A percentile compares a stretch with the other conserved stretches of the same genome.
phyloP scores from a whole-genome alignment of 768 basidiomycete species.

The Mycena latifolia region DNA sequence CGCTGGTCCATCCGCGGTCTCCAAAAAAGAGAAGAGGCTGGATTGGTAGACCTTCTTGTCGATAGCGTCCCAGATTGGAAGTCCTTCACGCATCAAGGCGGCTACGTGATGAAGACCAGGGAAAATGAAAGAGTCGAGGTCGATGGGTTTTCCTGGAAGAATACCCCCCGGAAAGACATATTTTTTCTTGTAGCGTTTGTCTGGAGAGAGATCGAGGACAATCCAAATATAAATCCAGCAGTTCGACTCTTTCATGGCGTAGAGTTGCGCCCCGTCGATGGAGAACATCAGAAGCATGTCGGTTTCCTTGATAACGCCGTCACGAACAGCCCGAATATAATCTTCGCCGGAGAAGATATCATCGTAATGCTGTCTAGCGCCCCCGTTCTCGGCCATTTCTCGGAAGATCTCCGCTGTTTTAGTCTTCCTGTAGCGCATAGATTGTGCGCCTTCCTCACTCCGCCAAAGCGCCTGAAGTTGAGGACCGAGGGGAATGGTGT shows the following conservation, averaged over 20 bases:
- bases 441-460: background rate
- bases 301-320: background rate
- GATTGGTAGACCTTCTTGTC: background rate
- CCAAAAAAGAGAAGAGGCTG: conserved; percentile 38
- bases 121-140: background rate
- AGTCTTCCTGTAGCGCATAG: background rate
- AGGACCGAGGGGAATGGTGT: background rate
- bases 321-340: conserved; percentile 1
- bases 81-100: conserved; percentile 9
- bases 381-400: background rate
- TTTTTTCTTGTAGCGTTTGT: conserved; percentile 37
- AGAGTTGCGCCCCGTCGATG: conserved; percentile 44
- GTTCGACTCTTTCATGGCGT: conserved; percentile 39
- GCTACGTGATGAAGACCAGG: conserved; percentile 3
- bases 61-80: conserved; percentile 6
- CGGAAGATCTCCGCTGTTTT: background rate
- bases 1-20: conserved; percentile 50
- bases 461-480: background rate
- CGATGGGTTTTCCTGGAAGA: background rate
- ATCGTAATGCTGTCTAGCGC: background rate
- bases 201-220: conserved; percentile 33
- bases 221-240: conserved; percentile 50
- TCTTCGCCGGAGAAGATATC: conserved; percentile 2
- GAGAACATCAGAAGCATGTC: conserved; percentile 37
- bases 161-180: conserved; percentile 9